Percentiles rank a stretch among this genome's conserved stretches.
Conservation (phyloP, 179 eudicot genomes). For the Spinacia oleracea region DNA sequence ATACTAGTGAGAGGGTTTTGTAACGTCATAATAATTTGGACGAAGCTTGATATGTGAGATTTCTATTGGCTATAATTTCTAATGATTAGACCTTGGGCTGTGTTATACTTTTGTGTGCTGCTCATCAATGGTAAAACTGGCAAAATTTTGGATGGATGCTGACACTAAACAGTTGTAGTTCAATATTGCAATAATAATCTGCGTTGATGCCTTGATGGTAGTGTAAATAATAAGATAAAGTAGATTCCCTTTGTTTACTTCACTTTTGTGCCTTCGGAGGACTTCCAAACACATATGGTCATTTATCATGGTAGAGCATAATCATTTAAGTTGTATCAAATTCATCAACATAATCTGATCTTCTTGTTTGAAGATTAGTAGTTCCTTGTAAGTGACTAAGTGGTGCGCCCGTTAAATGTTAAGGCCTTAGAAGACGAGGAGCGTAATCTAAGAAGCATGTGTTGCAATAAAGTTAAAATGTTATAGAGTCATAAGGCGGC, state of each 20-base stretch:
- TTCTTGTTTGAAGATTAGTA: neutral
- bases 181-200: neutral
- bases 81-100: neutral
- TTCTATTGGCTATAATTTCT: neutral
- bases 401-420: neutral
- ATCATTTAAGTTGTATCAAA: neutral
- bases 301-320: neutral
- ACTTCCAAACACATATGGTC: neutral
- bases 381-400: neutral
- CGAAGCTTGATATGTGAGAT: neutral
- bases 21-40: neutral
- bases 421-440: neutral
- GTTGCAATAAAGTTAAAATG: constrained; percentile 3
- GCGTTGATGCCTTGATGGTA: neutral
- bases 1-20: neutral
- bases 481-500: neutral
- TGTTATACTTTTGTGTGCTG: neutral
- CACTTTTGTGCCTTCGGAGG: neutral
- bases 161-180: neutral
- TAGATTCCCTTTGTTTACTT: constrained; percentile 1
- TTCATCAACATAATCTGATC: neutral
- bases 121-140: neutral
- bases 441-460: constrained; percentile 1
- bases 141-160: neutral
- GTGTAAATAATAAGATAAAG: neutral